Percentiles rank a stretch among this genome's conserved stretches.
Conservation (phyloP, 805 yeast genomes). For the Starmerella potacharoeniae region DNA sequence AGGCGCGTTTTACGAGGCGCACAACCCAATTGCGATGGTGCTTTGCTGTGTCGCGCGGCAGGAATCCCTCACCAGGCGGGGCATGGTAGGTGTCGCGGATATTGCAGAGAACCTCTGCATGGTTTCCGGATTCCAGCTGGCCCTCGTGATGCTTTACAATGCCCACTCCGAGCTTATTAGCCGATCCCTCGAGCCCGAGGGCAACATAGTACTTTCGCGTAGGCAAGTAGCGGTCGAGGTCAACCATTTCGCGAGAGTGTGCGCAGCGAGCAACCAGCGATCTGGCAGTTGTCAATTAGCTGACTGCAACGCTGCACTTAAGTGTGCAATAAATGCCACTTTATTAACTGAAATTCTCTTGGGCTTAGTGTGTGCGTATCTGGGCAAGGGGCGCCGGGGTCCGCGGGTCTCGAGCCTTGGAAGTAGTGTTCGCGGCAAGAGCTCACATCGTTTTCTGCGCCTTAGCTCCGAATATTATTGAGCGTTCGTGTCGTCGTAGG, state of each 20-base stretch:
- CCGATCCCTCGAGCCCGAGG: conserved; percentile 91
- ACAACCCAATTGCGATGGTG: conserved; percentile 95
- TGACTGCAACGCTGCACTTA: too few relatives aligned
- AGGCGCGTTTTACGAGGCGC: conserved; percentile 54
- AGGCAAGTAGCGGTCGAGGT: conserved; percentile 38
- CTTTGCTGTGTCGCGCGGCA: conserved; percentile 92
- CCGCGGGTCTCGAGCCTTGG: too few relatives aligned
- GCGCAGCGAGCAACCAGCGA: too few relatives aligned
- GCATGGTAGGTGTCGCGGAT: conserved; percentile 89
- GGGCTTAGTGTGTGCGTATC: background rate
- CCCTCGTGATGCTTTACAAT: conserved; percentile 66
- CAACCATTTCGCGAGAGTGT: conserved; percentile 27
- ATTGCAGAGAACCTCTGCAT: conserved; percentile 73
- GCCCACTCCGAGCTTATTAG: conserved; percentile 93
- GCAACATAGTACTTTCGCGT: conserved; percentile 44
- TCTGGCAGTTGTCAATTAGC: too few relatives aligned
- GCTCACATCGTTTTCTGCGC: too few relatives aligned
- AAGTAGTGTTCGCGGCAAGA: too few relatives aligned
- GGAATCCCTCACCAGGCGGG: conserved; percentile 96
- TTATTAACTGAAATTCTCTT: conserved; percentile 5
- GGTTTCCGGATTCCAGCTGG: conserved; percentile 41
- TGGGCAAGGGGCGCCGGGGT: background rate
- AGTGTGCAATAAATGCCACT: background rate
- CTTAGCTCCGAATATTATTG: too few relatives aligned
- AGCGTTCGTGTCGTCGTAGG: too few relatives aligned